Percentiles rank a stretch among this genome's conserved stretches.
These are phyloP conservation scores for Fusarium paranaense DNA, from an alignment of 2,329 filamentous ascomycete species.

Conservation along the genomic window DNA sequence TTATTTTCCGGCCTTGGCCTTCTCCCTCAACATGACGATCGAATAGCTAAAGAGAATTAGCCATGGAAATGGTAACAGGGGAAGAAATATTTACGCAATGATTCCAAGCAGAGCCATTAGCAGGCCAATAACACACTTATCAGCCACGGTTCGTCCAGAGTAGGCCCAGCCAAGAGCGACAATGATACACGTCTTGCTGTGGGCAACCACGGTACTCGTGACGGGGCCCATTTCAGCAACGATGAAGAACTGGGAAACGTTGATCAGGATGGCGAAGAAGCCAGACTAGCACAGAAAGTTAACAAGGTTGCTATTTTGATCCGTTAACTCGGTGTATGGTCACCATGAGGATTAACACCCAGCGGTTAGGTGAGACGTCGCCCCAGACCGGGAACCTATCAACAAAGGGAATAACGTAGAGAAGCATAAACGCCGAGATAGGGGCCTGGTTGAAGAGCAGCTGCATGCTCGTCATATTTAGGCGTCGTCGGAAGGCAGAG, in stretches of 20 bases:
- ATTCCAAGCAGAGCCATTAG: neutral
- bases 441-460: conserved; percentile 76
- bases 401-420: conserved; percentile 74
- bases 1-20: neutral
- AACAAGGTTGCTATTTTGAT: no score
- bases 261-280: conserved; percentile 72
- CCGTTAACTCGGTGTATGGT: conserved; percentile 32
- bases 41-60: neutral
- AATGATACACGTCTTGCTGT: neutral
- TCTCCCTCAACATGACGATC: neutral
- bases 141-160: neutral
- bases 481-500: conserved; percentile 71
- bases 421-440: conserved; percentile 69
- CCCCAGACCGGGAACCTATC: conserved; percentile 71
- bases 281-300: conserved; percentile 61
- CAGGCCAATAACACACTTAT: neutral
- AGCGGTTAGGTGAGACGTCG: conserved; percentile 62
- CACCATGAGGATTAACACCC: conserved; percentile 70
- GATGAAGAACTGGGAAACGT: conserved; percentile 58
- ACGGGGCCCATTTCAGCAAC: neutral
- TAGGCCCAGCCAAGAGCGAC: neutral
- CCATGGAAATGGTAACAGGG: neutral
- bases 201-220: neutral
- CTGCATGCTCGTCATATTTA: conserved; percentile 76
- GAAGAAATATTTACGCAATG: neutral